phyloP scores from a whole-genome alignment of 805 yeast species.

The Grigorovia humatica region DNA sequence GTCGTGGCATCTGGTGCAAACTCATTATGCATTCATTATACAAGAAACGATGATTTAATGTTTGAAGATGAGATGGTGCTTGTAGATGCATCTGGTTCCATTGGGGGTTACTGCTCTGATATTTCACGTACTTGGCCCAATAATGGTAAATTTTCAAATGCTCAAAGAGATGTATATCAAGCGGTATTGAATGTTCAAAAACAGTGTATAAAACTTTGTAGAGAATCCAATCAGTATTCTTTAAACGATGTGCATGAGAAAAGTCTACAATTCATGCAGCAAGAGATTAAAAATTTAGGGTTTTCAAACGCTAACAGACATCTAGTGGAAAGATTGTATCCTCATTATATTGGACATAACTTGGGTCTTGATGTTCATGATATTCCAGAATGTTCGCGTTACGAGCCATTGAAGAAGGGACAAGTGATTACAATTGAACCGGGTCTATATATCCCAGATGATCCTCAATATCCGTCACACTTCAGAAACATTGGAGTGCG shows the following conservation, averaged over 20 bases:
- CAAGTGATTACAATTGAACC: conserved; percentile 95
- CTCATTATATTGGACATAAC: conserved; percentile 94
- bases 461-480: conserved; percentile 57
- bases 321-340: conserved; percentile 56
- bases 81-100: conserved; percentile 89
- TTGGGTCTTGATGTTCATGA: conserved; percentile 90
- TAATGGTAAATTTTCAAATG: conserved; percentile 55
- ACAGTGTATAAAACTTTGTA: conserved; percentile 63
- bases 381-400: conserved; percentile 53
- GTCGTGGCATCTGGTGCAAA: conserved; percentile 93
- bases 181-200: conserved; percentile 81
- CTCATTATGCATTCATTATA: conserved; percentile 86
- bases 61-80: conserved; percentile 72
- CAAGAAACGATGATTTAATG: conserved; percentile 78
- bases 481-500: conserved; percentile 88
- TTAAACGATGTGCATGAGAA: conserved; percentile 66
- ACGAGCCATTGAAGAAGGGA: conserved; percentile 43
- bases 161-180: conserved; percentile 80
- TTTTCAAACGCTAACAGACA: conserved; percentile 40
- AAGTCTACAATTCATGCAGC: conserved; percentile 48
- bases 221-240: conserved; percentile 40
- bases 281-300: conserved; percentile 66
- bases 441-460: conserved; percentile 81
- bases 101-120: conserved; percentile 93
- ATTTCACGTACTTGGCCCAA: conserved; percentile 96